Conservation (phyloP, 768 basidiomycete genomes). For the Suillus luteus region DNA sequence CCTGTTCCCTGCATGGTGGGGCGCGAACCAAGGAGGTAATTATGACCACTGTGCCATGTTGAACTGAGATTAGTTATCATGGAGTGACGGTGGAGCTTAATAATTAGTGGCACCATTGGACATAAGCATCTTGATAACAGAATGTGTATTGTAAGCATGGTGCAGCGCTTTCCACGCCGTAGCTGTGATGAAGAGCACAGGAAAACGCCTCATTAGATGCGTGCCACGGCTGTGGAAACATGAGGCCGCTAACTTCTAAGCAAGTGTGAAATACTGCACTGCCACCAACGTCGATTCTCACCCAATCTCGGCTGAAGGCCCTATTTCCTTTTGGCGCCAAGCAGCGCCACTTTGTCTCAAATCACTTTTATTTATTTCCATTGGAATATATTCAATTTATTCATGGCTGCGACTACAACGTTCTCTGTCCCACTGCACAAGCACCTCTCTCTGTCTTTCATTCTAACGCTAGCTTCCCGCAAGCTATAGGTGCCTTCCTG, state of each 20-base stretch:
- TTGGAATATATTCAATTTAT: background rate
- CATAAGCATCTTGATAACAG: background rate
- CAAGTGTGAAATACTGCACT: background rate
- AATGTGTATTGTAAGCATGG: background rate
- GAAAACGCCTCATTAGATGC: background rate
- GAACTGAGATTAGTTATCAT: slow-evolving; percentile 9
- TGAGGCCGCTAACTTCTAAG: slow-evolving; percentile 6
- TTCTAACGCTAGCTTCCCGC: background rate
- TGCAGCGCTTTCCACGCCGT: background rate
- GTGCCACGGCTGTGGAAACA: background rate
- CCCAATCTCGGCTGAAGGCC: background rate
- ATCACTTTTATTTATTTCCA: slow-evolving; percentile 2
- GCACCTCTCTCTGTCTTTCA: background rate
- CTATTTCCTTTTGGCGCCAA: background rate
- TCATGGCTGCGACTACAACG: background rate
- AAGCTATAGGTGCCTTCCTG: background rate
- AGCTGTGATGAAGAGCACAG: background rate
- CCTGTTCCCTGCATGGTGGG: slow-evolving; percentile 60
- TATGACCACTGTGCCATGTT: slow-evolving; percentile 31
- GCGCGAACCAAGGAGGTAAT: slow-evolving; percentile 53
- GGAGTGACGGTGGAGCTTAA: background rate
- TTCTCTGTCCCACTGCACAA: background rate
- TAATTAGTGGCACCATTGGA: background rate
- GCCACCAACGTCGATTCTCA: background rate
- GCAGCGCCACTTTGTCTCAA: background rate